Percentiles rank a stretch among this genome's conserved stretches.
These are phyloP conservation scores for Asterionellopsis glacialis DNA, from an alignment of 108 stramenopile genomes.

Conservation along the genomic window DNA sequence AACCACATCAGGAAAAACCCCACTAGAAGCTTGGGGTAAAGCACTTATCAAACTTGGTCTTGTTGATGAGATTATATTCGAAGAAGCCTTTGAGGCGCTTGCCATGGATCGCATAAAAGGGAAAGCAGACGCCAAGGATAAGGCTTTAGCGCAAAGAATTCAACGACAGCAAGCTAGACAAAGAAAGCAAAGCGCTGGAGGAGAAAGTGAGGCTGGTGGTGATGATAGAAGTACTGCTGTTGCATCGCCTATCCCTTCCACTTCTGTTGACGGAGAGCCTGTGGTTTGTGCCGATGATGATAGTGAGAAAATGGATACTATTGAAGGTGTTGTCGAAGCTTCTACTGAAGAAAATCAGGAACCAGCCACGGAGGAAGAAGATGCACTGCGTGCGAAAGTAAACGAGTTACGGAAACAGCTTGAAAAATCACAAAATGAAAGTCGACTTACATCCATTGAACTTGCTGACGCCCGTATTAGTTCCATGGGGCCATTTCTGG, in stretches of 20 bases:
- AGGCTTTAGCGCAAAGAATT: conserved; percentile 26
- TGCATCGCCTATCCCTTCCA: not conserved
- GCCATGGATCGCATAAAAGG: conserved; percentile 29
- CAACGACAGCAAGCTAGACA: conserved; percentile 30
- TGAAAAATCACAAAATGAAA: conserved; percentile 24
- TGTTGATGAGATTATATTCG: conserved; percentile 70
- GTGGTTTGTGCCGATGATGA: not conserved
- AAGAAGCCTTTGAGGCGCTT: conserved; percentile 42
- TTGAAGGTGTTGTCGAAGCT: conserved; percentile 6
- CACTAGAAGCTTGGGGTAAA: conserved; percentile 81
- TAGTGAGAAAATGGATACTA: not conserved
- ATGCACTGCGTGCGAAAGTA: conserved; percentile 35
- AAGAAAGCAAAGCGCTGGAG: conserved; percentile 19
- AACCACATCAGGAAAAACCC: conserved; percentile 49
- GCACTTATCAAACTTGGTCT: conserved; percentile 62
- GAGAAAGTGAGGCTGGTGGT: conserved; percentile 9
- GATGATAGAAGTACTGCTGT: not conserved
- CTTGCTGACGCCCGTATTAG: conserved; percentile 59
- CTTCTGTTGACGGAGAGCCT: not conserved
- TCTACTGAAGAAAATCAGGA: conserved; percentile 21
- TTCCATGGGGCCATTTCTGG: conserved; percentile 51
- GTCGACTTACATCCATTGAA: conserved; percentile 31
- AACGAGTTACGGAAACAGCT: conserved; percentile 33
- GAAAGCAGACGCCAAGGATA: conserved; percentile 33
- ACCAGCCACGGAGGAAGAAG: conserved; percentile 41